These are phyloP conservation scores for Magnolia changhungtana DNA, from an alignment of 164 flowering plant species.

Conservation along the genomic window DNA sequence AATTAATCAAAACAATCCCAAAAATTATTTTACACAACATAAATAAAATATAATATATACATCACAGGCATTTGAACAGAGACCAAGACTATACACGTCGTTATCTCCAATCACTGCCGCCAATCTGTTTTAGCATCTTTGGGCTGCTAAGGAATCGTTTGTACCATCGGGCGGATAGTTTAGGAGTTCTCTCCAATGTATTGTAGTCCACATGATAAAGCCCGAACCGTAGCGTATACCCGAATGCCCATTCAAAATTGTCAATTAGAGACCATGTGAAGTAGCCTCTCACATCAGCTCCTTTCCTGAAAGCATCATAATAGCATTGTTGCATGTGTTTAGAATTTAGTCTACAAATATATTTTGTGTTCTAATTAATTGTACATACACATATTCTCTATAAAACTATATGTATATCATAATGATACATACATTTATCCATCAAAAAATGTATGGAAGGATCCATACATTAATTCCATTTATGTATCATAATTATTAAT, in stretches of 20 bases:
- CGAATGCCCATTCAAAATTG: slow-evolving; percentile 40
- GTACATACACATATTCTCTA: not conserved
- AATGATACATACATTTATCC: too few relatives aligned
- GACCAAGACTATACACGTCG: not conserved
- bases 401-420: too few relatives aligned
- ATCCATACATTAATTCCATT: too few relatives aligned
- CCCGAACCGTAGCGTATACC: slow-evolving; percentile 32
- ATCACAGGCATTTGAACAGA: not conserved
- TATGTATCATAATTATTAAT: too few relatives aligned
- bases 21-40: too few relatives aligned
- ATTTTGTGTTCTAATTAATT: not conserved
- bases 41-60: too few relatives aligned
- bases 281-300: slow-evolving; percentile 18
- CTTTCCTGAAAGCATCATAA: slow-evolving; percentile 6
- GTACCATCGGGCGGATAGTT: slow-evolving; percentile 43
- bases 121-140: not conserved
- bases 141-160: slow-evolving; percentile 18
- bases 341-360: not conserved
- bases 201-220: slow-evolving; percentile 30
- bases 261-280: slow-evolving; percentile 44
- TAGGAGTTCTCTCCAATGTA: slow-evolving; percentile 31
- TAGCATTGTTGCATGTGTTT: not conserved
- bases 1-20: too few relatives aligned
- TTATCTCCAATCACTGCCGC: not conserved
- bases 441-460: too few relatives aligned